These are phyloP conservation scores for Platanthera guangdongensis DNA, from an alignment of 106 monocot genomes.

Conservation along the genomic window DNA sequence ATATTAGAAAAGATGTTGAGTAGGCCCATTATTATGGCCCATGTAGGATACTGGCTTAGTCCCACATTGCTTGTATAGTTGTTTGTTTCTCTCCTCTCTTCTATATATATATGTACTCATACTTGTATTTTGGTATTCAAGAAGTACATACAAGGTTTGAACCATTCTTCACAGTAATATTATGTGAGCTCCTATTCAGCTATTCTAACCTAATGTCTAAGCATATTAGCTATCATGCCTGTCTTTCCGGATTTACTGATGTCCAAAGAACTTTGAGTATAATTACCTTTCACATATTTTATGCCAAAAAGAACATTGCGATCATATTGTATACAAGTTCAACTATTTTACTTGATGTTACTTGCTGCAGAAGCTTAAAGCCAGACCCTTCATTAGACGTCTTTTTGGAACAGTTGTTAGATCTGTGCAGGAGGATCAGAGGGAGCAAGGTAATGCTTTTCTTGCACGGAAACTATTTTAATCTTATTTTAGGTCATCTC, in stretches of 20 bases:
- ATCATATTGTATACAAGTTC: not conserved
- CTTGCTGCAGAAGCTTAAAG: conserved; percentile 76
- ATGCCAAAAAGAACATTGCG: not conserved
- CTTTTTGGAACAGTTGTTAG: conserved; percentile 90
- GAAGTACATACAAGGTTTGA: too few relatives aligned
- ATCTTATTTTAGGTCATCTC: not conserved
- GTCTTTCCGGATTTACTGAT: not conserved
- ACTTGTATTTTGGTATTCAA: too few relatives aligned
- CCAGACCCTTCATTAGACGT: conserved; percentile 84
- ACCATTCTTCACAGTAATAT: too few relatives aligned
- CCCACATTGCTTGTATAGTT: too few relatives aligned
- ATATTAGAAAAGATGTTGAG: too few relatives aligned
- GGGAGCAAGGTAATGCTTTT: conserved; percentile 58
- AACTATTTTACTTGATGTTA: conserved; percentile 3
- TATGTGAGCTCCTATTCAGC: not conserved
- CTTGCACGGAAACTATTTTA: not conserved
- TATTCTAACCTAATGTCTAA: not conserved
- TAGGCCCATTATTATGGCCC: too few relatives aligned
- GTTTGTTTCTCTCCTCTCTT: too few relatives aligned
- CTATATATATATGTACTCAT: too few relatives aligned
- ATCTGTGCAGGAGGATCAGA: conserved; percentile 91
- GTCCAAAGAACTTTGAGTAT: not conserved
- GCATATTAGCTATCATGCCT: not conserved
- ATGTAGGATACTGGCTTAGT: too few relatives aligned
- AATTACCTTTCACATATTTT: not conserved